Evolutionary conservation across 2,329 filamentous ascomycete genomes (phyloP).

Genomic region (Colletotrichum simmondsii): DNA sequence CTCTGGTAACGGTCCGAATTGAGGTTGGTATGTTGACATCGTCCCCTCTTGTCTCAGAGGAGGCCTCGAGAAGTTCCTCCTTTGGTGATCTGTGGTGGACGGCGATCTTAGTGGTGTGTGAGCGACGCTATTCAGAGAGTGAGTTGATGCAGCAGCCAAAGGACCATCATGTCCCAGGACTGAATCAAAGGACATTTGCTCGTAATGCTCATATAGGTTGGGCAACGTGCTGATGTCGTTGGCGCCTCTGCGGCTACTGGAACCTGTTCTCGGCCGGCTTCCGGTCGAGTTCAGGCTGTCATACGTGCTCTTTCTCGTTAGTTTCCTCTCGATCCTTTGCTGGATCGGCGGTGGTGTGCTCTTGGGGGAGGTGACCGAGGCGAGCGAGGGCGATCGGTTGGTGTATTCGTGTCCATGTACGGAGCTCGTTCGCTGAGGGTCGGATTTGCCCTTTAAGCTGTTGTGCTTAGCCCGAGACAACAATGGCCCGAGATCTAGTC

Average conservation of each 20-base stretch:
- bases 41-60: constrained; percentile 9
- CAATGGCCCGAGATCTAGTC: constrained; percentile 60
- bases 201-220: constrained; percentile 68
- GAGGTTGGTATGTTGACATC: neutral
- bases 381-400: constrained; percentile 54
- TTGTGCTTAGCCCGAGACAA: constrained; percentile 46
- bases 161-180: constrained; percentile 41
- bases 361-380: constrained; percentile 49
- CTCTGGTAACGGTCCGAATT: neutral
- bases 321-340: constrained; percentile 40
- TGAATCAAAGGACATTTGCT: constrained; percentile 63
- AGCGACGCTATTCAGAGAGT: neutral
- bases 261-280: constrained; percentile 27
- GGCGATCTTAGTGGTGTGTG: constrained; percentile 28
- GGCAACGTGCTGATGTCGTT: constrained; percentile 51
- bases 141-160: constrained; percentile 18
- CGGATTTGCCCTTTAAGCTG: constrained; percentile 35
- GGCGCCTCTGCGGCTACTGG: constrained; percentile 29
- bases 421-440: neutral
- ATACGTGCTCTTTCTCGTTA: constrained; percentile 49
- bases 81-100: constrained; percentile 11
- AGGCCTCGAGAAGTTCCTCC: neutral
- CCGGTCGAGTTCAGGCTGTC: constrained; percentile 32
- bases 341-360: constrained; percentile 38
- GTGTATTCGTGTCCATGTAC: constrained; percentile 50